Evolutionary conservation across 2,329 filamentous ascomycete species (phyloP), one percentile per base, ranked within the genome.

Genomic region (Plectosphaerella cucumerina): DNA sequence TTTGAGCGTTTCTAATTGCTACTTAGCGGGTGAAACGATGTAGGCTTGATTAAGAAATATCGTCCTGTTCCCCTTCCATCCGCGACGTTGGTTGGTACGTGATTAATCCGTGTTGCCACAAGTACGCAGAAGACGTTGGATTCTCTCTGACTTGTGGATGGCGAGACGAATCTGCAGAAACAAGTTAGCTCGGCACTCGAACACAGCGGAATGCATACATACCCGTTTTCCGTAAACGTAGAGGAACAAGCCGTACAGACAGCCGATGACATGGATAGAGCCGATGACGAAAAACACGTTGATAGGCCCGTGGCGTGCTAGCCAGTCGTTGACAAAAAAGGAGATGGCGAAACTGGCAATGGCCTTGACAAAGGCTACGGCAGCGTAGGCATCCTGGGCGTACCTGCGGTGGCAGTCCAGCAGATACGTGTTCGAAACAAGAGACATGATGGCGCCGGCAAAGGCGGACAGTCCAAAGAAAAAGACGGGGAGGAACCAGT

Each of bases 381-480:
- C 52, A 2, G 52, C 50, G 41, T 54, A 51, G 14, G 37, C 51
- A 35, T 45, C 43, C 43, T 45, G 43, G 2, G 43, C 43, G 10
- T 45, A 45, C 17, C n/a, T 34, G 15, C 43, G 20, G 21, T 45
- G 43, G 43, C 43, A 45, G 43, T 45, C 43, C 2, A 45, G 43
- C 3, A 45, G 17, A 15, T 45, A 45, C 15, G 43, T 45, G 43
- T 45, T 45, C 6, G 43, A 45, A 6, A 45, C 31, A 14, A 45
- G 21, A 17, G 43, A 45, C 22, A 31, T 45, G 21, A 45, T 45
- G n/a, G 39, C 39, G 9, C 86, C 86, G 46, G 89, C 84, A 57
- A 86, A 86, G 59, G 72, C 81, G 3, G 84, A 84, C 1, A 89
- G 66, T 4, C 64, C 63, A 55, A 88, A 88, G 71, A 89, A 90